Conservation (phyloP, 352 stramenopile genomes). For the Phytophthora constricta region DNA sequence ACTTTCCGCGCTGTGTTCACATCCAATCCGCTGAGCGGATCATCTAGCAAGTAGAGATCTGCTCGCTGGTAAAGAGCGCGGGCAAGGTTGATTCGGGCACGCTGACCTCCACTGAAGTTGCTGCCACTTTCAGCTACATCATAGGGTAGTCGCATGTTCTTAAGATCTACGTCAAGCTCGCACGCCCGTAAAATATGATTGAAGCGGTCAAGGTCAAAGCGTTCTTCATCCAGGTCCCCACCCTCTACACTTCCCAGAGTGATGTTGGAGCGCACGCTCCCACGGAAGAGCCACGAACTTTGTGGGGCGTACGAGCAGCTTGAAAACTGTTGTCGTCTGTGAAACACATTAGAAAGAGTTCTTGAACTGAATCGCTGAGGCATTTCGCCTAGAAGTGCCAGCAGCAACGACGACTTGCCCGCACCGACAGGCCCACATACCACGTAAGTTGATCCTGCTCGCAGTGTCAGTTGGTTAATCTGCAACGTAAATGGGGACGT, state of each 20-base stretch:
- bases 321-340: background rate
- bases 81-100: constrained; percentile 83
- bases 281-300: constrained; percentile 78
- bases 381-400: constrained; percentile 97
- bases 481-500: constrained; percentile 45
- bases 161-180: constrained; percentile 77
- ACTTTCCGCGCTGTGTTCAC: constrained; percentile 58
- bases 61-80: constrained; percentile 78
- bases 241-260: constrained; percentile 46
- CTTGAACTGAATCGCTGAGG: constrained; percentile 43
- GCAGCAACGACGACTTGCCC: constrained; percentile 96
- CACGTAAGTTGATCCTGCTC: constrained; percentile 53
- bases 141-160: constrained; percentile 33
- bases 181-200: constrained; percentile 64
- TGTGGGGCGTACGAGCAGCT: constrained; percentile 76
- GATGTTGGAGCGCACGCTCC: constrained; percentile 68
- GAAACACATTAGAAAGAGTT: background rate
- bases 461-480: constrained; percentile 54
- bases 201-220: constrained; percentile 53
- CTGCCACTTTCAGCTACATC: constrained; percentile 74
- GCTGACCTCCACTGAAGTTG: constrained; percentile 90
- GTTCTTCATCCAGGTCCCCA: background rate
- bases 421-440: constrained; percentile 91
- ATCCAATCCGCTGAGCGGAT: constrained; percentile 87
- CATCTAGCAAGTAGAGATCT: constrained; percentile 87